Evolutionary conservation across 2,329 filamentous ascomycete genomes (phyloP).

Genomic region (Sporothrix dimorphospora): DNA sequence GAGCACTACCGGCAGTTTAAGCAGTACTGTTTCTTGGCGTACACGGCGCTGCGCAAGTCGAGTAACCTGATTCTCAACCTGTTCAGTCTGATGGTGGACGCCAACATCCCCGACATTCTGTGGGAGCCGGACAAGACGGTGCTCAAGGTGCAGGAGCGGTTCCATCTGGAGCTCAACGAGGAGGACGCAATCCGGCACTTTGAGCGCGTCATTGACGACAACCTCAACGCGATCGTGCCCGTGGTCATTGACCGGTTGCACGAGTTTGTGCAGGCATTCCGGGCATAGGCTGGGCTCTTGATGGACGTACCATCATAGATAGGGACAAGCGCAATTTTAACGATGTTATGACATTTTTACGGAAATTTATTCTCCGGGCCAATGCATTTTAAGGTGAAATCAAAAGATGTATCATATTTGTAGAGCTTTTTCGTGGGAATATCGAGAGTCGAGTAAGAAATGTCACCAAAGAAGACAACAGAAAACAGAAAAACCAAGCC

Average conservation of each 20-base stretch:
- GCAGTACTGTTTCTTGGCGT: slow-evolving; percentile 94
- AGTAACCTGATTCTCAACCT: slow-evolving; percentile 91
- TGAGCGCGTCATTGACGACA: slow-evolving; percentile 88
- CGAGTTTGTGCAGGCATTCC: slow-evolving; percentile 88
- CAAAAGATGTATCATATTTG: not conserved
- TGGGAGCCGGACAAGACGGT: slow-evolving; percentile 93
- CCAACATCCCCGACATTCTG: slow-evolving; percentile 93
- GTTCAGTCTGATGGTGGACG: slow-evolving; percentile 96
- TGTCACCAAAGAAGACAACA: too few relatives aligned
- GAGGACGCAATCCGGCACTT: slow-evolving; percentile 90
- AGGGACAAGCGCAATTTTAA: not conserved
- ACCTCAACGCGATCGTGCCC: slow-evolving; percentile 84
- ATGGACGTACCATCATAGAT: not conserved
- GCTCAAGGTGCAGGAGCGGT: slow-evolving; percentile 90
- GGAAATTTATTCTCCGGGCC: not conserved
- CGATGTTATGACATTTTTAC: not conserved
- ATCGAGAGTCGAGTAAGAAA: not conserved
- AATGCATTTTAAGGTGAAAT: not conserved
- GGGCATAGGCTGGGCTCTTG: slow-evolving; percentile 54
- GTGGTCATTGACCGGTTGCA: slow-evolving; percentile 95
- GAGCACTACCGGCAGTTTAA: slow-evolving; percentile 88
- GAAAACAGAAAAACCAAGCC: not conserved
- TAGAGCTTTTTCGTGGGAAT: not conserved
- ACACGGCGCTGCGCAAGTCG: slow-evolving; percentile 85
- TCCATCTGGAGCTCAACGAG: slow-evolving; percentile 88